Evolutionary conservation across 2,329 filamentous ascomycete genomes (phyloP).

Genomic region (Fusarium sp.): DNA sequence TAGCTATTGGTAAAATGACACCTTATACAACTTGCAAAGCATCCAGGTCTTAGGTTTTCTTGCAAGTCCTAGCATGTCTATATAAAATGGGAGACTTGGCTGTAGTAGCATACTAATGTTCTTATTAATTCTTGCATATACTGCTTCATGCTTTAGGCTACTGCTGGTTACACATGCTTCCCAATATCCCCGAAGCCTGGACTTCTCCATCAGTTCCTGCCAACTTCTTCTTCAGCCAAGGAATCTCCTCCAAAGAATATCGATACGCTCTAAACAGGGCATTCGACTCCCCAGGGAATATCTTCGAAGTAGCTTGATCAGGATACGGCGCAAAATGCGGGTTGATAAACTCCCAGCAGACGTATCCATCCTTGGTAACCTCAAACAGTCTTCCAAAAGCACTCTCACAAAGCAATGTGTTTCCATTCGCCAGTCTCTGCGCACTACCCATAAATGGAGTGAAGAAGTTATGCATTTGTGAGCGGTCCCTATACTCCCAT

Average conservation of each 20-base stretch:
- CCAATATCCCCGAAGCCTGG: background rate
- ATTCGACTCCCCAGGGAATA: slow-evolving; percentile 46
- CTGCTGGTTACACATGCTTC: background rate
- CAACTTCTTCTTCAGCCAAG: slow-evolving; percentile 35
- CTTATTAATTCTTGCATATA: too few species aligned
- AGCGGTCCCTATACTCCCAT: slow-evolving; percentile 45
- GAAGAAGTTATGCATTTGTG: slow-evolving; percentile 45
- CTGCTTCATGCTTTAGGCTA: background rate
- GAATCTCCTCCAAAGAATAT: slow-evolving; percentile 43
- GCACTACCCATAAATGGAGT: slow-evolving; percentile 47
- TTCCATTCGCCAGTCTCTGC: slow-evolving; percentile 42
- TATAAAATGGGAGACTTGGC: rapidly evolving
- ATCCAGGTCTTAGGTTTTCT: background rate
- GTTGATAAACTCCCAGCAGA: slow-evolving; percentile 47
- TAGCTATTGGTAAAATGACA: too few species aligned
- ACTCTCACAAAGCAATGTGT: slow-evolving; percentile 44
- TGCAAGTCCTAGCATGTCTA: background rate
- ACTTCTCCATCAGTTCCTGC: background rate
- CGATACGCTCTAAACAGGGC: slow-evolving; percentile 43
- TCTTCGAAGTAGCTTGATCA: slow-evolving; percentile 34
- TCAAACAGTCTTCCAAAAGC: slow-evolving; percentile 43
- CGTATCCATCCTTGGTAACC: slow-evolving; percentile 38
- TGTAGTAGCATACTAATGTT: rapidly evolving
- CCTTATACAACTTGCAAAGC: too few species aligned
- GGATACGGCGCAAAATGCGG: slow-evolving; percentile 42